These are phyloP conservation scores for Inosperma sp. DNA, from an alignment of 768 basidiomycete species.

Conservation along the genomic window DNA sequence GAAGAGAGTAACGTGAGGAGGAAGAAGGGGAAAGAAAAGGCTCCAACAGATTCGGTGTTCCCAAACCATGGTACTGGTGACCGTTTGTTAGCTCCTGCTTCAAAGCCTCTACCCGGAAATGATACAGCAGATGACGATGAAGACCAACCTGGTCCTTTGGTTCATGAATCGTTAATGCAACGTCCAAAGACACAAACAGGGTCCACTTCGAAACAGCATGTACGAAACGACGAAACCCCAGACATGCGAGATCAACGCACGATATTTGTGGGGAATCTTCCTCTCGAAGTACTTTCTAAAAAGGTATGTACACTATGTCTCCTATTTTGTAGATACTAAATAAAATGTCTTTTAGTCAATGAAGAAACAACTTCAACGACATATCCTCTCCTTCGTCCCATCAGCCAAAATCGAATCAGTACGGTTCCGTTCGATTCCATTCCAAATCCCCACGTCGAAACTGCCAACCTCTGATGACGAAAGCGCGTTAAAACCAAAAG, in stretches of 20 bases:
- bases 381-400: conserved; percentile 69
- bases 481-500: too few species aligned
- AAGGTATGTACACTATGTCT: conserved; percentile 54
- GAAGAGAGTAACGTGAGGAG: conserved; percentile 17
- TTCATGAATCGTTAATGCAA: conserved; percentile 60
- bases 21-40: conserved; percentile 18
- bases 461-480: conserved; percentile 42
- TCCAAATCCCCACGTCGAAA: conserved; percentile 73
- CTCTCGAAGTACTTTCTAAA: conserved; percentile 68
- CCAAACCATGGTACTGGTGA: too few species aligned
- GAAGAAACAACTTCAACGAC: conserved; percentile 72
- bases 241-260: conserved; percentile 76
- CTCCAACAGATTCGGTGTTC: too few species aligned
- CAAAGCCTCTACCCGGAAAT: too few species aligned
- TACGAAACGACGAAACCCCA: conserved; percentile 65
- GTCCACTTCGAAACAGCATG: conserved; percentile 40
- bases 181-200: conserved; percentile 28
- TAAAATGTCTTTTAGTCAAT: too few species aligned
- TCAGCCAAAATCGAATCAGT: conserved; percentile 83
- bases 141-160: conserved; percentile 22
- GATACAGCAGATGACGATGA: too few species aligned
- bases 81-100: too few species aligned
- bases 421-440: conserved; percentile 91
- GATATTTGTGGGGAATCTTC: conserved; percentile 88
- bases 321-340: neutral